These are phyloP conservation scores for Fusarium sp. DNA, from an alignment of 2,329 filamentous ascomycete species.

Conservation along the genomic window DNA sequence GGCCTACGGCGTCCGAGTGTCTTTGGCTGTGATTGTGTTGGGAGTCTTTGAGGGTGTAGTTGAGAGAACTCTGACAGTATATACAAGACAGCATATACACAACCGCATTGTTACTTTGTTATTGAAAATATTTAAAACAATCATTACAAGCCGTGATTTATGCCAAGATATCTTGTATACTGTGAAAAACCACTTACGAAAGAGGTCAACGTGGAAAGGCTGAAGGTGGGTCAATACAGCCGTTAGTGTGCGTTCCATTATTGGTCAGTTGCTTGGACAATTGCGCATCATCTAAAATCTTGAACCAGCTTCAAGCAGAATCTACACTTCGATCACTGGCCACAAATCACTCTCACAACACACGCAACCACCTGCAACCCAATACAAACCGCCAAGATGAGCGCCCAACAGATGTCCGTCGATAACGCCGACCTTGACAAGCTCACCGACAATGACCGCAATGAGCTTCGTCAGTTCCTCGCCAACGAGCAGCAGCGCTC, in stretches of 20 bases:
- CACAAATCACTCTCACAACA: constrained; percentile 17
- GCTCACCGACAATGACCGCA: constrained; percentile 86
- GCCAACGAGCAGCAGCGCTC: constrained; percentile 88
- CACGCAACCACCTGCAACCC: background rate
- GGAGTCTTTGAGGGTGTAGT: background rate
- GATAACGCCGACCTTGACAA: constrained; percentile 77
- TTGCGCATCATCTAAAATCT: constrained; percentile 44
- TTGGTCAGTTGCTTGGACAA: constrained; percentile 29
- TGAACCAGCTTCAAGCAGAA: constrained; percentile 28
- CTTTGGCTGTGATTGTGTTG: constrained; percentile 4
- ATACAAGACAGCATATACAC: background rate
- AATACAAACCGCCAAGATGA: constrained; percentile 52
- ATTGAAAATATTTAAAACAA: no score
- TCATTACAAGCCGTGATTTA: background rate
- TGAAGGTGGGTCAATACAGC: constrained; percentile 20
- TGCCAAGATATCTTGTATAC: background rate
- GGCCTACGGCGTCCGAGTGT: constrained; percentile 13
- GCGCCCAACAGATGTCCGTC: constrained; percentile 57
- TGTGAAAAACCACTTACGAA: background rate
- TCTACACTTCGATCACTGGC: constrained; percentile 13
- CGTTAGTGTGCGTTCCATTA: constrained; percentile 20
- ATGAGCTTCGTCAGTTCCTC: constrained; percentile 89
- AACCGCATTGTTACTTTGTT: background rate
- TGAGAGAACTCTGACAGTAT: background rate
- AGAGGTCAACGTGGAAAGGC: background rate